Evolutionary conservation across 495 filamentous ascomycete genomes (phyloP).

Genomic region (Daldinia loculata): DNA sequence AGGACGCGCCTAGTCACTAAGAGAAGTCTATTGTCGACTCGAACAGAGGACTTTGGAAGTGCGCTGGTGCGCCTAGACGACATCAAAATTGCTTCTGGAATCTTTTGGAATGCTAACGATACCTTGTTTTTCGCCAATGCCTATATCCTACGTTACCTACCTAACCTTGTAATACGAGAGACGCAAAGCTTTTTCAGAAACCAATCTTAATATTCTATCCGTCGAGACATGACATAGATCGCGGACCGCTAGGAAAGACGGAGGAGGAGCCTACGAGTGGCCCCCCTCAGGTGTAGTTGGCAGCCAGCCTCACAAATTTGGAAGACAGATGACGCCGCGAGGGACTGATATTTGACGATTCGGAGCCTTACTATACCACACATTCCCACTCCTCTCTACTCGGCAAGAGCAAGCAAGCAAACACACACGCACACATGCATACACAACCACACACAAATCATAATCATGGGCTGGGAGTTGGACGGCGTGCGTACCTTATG

Average conservation of each 20-base stretch:
- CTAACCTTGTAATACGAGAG: conserved; percentile 36
- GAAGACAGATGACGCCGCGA: conserved; percentile 25
- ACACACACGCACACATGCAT: neutral
- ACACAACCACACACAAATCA: conserved; percentile 22
- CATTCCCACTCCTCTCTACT: conserved; percentile 22
- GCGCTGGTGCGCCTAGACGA: conserved; percentile 18
- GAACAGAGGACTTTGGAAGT: conserved; percentile 14
- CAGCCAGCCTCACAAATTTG: conserved; percentile 21
- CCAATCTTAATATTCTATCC: conserved; percentile 38
- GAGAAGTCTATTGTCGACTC: conserved; percentile 5
- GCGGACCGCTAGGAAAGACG: conserved; percentile 4
- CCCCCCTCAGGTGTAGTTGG: neutral
- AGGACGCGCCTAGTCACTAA: neutral
- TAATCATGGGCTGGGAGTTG: conserved; percentile 36
- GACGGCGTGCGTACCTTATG: conserved; percentile 27
- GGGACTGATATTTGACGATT: conserved; percentile 21
- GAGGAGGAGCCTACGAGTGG: neutral
- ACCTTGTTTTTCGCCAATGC: conserved; percentile 33
- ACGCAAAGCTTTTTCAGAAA: conserved; percentile 27
- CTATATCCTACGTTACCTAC: conserved; percentile 37
- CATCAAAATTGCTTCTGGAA: conserved; percentile 29
- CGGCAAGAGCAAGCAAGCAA: conserved; percentile 5
- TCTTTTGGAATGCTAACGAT: conserved; percentile 38
- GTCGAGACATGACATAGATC: conserved; percentile 19
- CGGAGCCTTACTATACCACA: conserved; percentile 20